These are phyloP conservation scores for Globisporangium nunn DNA, from an alignment of 352 stramenopile species.

Conservation along the genomic window DNA sequence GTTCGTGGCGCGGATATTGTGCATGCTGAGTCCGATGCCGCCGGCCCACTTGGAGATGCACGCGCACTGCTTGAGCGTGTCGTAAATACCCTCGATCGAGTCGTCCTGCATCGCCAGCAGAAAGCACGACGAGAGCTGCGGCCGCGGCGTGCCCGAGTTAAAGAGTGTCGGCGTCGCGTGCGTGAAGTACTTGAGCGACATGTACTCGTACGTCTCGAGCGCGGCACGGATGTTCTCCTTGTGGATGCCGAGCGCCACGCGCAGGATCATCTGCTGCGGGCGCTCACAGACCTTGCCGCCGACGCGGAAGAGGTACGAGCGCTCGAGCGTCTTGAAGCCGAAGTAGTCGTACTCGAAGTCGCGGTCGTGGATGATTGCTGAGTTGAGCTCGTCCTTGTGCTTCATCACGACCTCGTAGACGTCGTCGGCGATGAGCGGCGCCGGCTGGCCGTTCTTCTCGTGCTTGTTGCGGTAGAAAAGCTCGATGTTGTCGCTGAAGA, in stretches of 20 bases:
- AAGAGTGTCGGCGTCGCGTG: conserved; percentile 99
- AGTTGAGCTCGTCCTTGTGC: conserved; percentile 94
- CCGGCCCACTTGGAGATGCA: conserved; percentile 99
- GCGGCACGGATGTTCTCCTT: conserved; percentile 91
- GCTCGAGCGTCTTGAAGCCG: conserved; percentile 98
- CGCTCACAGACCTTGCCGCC: conserved; percentile 94
- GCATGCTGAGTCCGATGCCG: conserved; percentile 97
- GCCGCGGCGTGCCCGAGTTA: conserved; percentile 97
- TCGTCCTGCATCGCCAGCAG: conserved; percentile 98
- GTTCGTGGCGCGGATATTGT: conserved; percentile 96
- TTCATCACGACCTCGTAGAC: conserved; percentile 95
- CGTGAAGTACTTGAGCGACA: conserved; percentile 96
- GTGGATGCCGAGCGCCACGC: conserved; percentile 97
- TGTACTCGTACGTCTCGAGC: conserved; percentile 98
- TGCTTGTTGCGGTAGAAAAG: conserved; percentile 94
- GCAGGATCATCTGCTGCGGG: conserved; percentile 99
- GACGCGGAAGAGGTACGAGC: conserved; percentile 95
- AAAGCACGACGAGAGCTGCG: conserved; percentile 98
- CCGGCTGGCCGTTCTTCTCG: conserved; percentile 91
- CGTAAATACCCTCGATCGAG: conserved; percentile 99
- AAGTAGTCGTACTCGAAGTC: conserved; percentile 99
- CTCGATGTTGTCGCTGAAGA: conserved; percentile 93
- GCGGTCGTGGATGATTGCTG: conserved; percentile 94
- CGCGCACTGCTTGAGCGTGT: conserved; percentile 98
- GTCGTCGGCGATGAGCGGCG: conserved; percentile 92